Evolutionary conservation across 768 basidiomycete genomes (phyloP), one percentile per base, ranked within the genome.

Genomic region (Suillus sp.): DNA sequence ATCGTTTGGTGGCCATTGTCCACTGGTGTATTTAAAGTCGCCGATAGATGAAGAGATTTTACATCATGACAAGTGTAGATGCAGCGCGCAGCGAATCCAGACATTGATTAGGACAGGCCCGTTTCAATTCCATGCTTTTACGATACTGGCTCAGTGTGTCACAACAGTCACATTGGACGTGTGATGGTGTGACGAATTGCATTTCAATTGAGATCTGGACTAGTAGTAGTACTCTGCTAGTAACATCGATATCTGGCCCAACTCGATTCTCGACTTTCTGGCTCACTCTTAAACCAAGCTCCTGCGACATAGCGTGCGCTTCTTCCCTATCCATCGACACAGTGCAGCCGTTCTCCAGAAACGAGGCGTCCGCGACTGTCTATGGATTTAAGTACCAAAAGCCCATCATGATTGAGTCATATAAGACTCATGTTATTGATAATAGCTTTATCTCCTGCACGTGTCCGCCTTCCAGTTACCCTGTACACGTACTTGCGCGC

Each of bases 371-470:
- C 25, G 22, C 13, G 22, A 11, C 22, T 47, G 45, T 7, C 22
- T 25, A 35, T 9, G 27, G 53, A 8, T 22, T 3, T 8, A 54
- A 13, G 51, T 47, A 43, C 10, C 5, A 35, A 16, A 55, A 55
- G 53, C 54, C 7, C 54, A 35, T 48, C n/a, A 45, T 45, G n/a
- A 45, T 45, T 48, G 47, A 51, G 27, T 35, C 51, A 53, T 34
- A 32, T 25, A 20, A 9, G 25, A 40, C 56, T 57, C 55, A 5
- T 57, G 35, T n/a, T 40, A 40, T 11, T n/a, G 38, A 40, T 27
- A 42, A 57, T 11, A 20, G 2, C 51, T 7, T 53, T n/a, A 32
- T 30, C 25, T 40, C 3, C 27, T n/a, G 56, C 27, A 27, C 55
- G 25, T 56, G n/a, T 38, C 22, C 16, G 14, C 25, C 55, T 56